Conservation (phyloP, 768 basidiomycete species). For the Crucibulum laeve region DNA sequence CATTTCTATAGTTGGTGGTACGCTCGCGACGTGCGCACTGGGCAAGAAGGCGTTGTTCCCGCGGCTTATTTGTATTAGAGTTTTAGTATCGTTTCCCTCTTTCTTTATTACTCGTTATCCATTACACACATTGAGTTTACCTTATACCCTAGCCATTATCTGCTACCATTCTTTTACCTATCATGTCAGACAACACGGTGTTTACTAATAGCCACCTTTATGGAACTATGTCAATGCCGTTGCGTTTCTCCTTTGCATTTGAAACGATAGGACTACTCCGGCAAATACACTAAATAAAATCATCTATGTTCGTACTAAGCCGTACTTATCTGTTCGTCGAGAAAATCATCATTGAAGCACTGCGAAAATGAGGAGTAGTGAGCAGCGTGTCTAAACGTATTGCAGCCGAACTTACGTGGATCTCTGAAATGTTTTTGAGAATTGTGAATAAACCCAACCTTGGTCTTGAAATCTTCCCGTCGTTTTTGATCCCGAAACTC, state of each 20-base stretch:
- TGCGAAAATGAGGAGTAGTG: too few species aligned
- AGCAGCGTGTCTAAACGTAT: too few species aligned
- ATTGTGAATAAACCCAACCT: conserved; percentile 76
- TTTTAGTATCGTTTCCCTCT: conserved; percentile 26
- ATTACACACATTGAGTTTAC: background rate
- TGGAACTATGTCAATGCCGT: too few species aligned
- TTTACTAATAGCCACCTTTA: background rate
- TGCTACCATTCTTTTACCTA: background rate
- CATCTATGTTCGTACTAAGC: too few species aligned
- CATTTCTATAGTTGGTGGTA: conserved; percentile 81
- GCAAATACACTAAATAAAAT: too few species aligned
- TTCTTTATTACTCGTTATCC: conserved; percentile 20
- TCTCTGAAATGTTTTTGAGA: conserved; percentile 86
- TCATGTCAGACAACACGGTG: background rate
- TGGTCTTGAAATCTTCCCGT: conserved; percentile 82
- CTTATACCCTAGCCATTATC: background rate
- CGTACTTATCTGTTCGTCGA: too few species aligned
- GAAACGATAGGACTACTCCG: too few species aligned
- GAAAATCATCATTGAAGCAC: too few species aligned
- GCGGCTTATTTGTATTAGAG: conserved; percentile 84
- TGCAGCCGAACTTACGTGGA: conserved; percentile 45
- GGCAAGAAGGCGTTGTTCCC: conserved; percentile 87
- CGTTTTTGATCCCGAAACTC: conserved; percentile 80
- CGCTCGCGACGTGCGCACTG: conserved; percentile 73
- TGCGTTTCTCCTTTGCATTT: too few species aligned